These are phyloP conservation scores for Tolypocladium endophyticum DNA, from an alignment of 2,329 filamentous ascomycete genomes.

Conservation along the genomic window DNA sequence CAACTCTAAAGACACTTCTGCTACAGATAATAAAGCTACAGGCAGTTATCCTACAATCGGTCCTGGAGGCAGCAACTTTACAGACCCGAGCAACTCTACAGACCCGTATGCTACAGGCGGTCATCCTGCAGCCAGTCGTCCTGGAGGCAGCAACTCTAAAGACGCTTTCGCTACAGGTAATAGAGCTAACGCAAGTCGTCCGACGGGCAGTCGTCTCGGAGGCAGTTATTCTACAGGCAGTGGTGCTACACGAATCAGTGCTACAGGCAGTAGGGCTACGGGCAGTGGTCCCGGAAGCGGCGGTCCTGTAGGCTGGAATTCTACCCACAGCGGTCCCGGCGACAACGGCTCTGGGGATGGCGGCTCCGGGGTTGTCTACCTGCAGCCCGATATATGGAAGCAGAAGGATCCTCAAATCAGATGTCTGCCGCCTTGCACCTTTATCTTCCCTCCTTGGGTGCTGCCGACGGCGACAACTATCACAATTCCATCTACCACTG, in stretches of 20 bases:
- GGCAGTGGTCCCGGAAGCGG: background rate
- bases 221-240: background rate
- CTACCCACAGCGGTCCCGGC: background rate
- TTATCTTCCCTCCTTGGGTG: constrained; percentile 1
- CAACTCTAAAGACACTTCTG: background rate
- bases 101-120: too few relatives aligned
- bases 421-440: background rate
- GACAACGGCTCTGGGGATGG: background rate
- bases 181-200: too few relatives aligned
- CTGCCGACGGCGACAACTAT: background rate
- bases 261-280: background rate
- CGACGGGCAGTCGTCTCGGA: background rate
- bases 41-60: too few relatives aligned
- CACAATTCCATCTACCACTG: background rate
- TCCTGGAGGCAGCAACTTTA: too few relatives aligned
- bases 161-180: too few relatives aligned
- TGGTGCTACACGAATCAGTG: too few relatives aligned
- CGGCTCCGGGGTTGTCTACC: background rate
- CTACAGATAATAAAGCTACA: too few relatives aligned
- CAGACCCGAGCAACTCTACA: too few relatives aligned
- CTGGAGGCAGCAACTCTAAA: too few relatives aligned
- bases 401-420: background rate
- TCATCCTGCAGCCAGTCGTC: too few relatives aligned
- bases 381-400: background rate
- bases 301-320: too few relatives aligned